Percentiles rank a stretch among this genome's conserved stretches.
phyloP scores from a whole-genome alignment of 495 filamentous ascomycete species.

The Sordaria brevicollis region DNA sequence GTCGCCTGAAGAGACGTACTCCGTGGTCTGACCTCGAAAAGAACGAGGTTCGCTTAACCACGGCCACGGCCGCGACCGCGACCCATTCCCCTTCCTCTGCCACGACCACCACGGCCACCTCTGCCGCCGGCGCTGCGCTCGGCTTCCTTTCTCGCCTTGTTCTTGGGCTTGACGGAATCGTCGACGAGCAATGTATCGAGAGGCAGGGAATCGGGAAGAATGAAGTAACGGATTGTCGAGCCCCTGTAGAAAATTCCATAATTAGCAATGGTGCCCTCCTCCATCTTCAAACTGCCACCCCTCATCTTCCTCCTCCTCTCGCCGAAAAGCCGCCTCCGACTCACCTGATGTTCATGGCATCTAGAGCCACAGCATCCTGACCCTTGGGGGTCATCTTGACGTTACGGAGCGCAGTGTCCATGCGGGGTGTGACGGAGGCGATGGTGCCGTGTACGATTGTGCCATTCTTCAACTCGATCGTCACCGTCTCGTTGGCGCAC shows the following conservation, averaged over 20 bases:
- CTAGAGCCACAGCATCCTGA: constrained; percentile 75
- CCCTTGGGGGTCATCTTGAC: constrained; percentile 90
- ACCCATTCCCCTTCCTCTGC: constrained; percentile 39
- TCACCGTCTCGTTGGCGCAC: constrained; percentile 94
- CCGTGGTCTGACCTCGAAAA: not conserved
- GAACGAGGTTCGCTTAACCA: constrained; percentile 2
- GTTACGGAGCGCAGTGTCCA: constrained; percentile 89
- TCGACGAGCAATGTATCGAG: constrained; percentile 92
- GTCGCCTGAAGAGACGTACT: not conserved
- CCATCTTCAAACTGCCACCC: not conserved
- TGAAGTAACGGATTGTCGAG: constrained; percentile 85
- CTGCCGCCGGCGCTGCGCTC: constrained; percentile 52
- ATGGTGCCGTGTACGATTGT: constrained; percentile 95
- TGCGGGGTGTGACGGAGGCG: constrained; percentile 85
- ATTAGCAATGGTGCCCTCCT: not conserved
- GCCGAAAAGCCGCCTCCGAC: not conserved
- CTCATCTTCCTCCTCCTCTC: not conserved
- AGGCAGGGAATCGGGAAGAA: constrained; percentile 81
- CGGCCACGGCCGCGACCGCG: constrained; percentile 13
- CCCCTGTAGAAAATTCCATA: constrained; percentile 45
- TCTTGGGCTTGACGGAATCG: constrained; percentile 96
- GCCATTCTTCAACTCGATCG: constrained; percentile 96
- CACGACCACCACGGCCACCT: constrained; percentile 49
- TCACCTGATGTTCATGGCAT: constrained; percentile 74
- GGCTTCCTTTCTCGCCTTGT: constrained; percentile 94